phyloP scores from a whole-genome alignment of 129 eudicot genomes.

The Artemisia annua region DNA sequence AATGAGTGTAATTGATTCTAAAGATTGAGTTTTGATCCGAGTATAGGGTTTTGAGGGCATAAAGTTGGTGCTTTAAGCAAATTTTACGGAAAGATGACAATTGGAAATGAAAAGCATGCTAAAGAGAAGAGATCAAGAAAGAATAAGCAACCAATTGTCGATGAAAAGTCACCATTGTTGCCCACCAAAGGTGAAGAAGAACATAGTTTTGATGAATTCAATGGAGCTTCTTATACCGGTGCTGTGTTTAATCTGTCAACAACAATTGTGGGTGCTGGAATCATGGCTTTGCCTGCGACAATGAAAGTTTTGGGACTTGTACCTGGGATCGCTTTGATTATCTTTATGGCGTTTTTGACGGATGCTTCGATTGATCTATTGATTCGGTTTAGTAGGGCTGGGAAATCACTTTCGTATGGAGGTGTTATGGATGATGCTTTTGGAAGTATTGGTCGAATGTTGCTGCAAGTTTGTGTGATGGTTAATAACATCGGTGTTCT shows the following conservation, averaged over 20 bases:
- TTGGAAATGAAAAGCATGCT: constrained; percentile 37
- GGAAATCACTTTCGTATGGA: constrained; percentile 62
- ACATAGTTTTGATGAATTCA: constrained; percentile 72
- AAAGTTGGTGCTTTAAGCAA: constrained; percentile 12
- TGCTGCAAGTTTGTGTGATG: constrained; percentile 70
- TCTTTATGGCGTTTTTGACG: constrained; percentile 76
- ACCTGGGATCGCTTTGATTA: constrained; percentile 62
- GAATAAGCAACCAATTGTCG: constrained; percentile 49
- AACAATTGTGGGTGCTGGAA: constrained; percentile 95
- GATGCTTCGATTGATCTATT: constrained; percentile 75
- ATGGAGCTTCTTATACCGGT: constrained; percentile 84
- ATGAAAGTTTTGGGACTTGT: constrained; percentile 85
- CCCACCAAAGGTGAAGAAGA: constrained; percentile 74
- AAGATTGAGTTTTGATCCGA: constrained; percentile 13
- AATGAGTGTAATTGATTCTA: constrained; percentile 1
- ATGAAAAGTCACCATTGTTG: constrained; percentile 83
- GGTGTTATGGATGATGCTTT: constrained; percentile 87
- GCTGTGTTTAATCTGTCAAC: constrained; percentile 87
- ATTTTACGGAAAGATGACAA: constrained; percentile 50
- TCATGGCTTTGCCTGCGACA: constrained; percentile 96
- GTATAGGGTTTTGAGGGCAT: constrained; percentile 20
- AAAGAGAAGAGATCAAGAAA: constrained; percentile 68
- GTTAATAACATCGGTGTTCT: constrained; percentile 84
- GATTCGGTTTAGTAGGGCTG: constrained; percentile 68
- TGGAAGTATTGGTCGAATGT: constrained; percentile 79